Percentiles rank a stretch among this genome's conserved stretches.
These are phyloP conservation scores for Escallonia rubra DNA, from an alignment of 129 eudicot genomes.

Conservation along the genomic window DNA sequence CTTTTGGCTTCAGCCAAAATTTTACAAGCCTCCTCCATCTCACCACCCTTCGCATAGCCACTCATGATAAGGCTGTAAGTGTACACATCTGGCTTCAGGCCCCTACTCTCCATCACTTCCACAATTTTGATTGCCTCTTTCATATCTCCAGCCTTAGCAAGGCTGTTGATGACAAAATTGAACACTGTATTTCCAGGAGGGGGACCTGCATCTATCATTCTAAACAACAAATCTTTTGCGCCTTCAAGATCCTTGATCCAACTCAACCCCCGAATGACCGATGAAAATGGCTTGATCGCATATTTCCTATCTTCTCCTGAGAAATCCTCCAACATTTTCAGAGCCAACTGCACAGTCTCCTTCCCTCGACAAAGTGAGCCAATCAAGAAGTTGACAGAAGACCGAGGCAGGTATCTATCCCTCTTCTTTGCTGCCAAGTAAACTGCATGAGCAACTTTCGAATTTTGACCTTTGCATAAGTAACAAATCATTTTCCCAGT, in stretches of 20 bases:
- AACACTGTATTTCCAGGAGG: constrained; percentile 87
- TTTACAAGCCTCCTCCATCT: constrained; percentile 64
- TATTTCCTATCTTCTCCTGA: constrained; percentile 40
- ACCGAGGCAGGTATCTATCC: constrained; percentile 39
- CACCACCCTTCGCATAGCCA: constrained; percentile 63
- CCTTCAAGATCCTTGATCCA: constrained; percentile 45
- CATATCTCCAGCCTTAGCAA: constrained; percentile 60
- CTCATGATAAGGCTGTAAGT: constrained; percentile 76
- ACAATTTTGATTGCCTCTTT: constrained; percentile 45
- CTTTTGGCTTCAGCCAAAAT: constrained; percentile 60
- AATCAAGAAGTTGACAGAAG: constrained; percentile 47
- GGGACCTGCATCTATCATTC: constrained; percentile 74
- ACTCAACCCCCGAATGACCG: constrained; percentile 63
- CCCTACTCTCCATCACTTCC: constrained; percentile 66
- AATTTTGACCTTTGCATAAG: constrained; percentile 60
- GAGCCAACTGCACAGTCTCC: constrained; percentile 45
- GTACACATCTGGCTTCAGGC: constrained; percentile 81
- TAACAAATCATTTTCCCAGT: constrained; percentile 50
- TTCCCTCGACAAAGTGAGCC: constrained; percentile 49
- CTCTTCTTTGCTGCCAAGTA: constrained; percentile 58
- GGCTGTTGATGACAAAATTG: constrained; percentile 50
- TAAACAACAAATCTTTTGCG: constrained; percentile 53
- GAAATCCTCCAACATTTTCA: constrained; percentile 57
- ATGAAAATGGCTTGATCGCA: constrained; percentile 55
- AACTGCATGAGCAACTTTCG: constrained; percentile 72